Evolutionary conservation across 129 eudicot genomes (phyloP), one percentile per base, ranked within the genome.

Genomic region (Helianthus tuberosus): DNA sequence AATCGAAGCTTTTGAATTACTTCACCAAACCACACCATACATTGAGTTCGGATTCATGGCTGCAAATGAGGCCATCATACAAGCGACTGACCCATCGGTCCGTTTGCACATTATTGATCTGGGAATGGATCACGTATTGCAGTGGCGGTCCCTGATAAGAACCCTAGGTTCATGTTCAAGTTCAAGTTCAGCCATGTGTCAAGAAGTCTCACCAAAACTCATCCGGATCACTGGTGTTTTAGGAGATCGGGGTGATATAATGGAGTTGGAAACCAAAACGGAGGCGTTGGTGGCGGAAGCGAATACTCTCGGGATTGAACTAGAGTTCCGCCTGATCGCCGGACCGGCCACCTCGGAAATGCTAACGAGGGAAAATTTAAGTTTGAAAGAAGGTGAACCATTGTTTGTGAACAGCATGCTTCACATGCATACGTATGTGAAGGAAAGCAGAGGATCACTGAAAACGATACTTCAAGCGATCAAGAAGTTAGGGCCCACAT

Each of bases 21-120:
- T 90, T 17, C 89, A 87, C 78, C 87, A 84, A 51, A 68, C 84
- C 10, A 90, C 96, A 2, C 96, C 93, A 15, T 87, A 83, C 50
- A 58, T 81, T 11, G 48, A 65, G 20, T 87, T 90, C 2, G 96
- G 93, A 11, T 85, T 83, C 73, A 76, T 79, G 83, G 91, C 89
- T 32, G 91, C 96, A 63, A 90, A 90, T 38, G 93, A 85, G 25
- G 93, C 89, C 11, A 90, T 90, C 17, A 52, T 27, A 29, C 81
- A 90, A 60, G 87, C 86, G 11, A 81, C 86, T 23, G 57, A 66
- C 4, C 81, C 81, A 75, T 79, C 77, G 43, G 80, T 74, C 6
- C 47, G 59, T 51, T 43, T 87, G 55, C 96, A 87, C 68, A 87
- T 90, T 10, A 44, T 87, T 13, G 96, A 90, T 46, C 46, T 90